Evolutionary conservation across 2,329 filamentous ascomycete genomes (phyloP).

Genomic region (Beauveria australis): DNA sequence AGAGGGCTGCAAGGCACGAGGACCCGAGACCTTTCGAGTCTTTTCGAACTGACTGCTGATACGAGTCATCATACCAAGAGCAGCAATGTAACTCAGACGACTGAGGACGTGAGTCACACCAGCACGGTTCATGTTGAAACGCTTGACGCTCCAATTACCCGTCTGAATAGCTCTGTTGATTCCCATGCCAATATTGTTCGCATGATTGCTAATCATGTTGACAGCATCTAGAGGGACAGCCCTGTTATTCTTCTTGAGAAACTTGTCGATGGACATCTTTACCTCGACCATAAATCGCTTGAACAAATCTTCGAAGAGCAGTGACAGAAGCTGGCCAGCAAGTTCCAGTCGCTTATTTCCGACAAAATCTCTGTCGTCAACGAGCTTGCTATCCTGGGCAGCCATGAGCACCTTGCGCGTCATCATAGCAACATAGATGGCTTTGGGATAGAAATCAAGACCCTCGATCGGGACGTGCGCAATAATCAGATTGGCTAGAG

Average conservation of each 20-base stretch:
- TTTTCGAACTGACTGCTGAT: constrained; percentile 99
- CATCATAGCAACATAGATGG: constrained; percentile 95
- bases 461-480: constrained; percentile 89
- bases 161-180: constrained; percentile 96
- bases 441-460: constrained; percentile 94
- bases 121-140: constrained; percentile 97
- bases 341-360: constrained; percentile 95
- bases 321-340: constrained; percentile 85
- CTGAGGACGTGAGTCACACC: constrained; percentile 96
- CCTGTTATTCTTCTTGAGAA: constrained; percentile 85
- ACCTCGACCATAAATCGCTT: constrained; percentile 87
- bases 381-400: constrained; percentile 76
- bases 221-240: constrained; percentile 83
- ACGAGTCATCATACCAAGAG: constrained; percentile 98
- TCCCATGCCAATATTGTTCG: constrained; percentile 80
- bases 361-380: constrained; percentile 95
- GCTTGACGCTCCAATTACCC: constrained; percentile 95
- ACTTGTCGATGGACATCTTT: constrained; percentile 91
- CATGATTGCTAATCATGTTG: constrained; percentile 74
- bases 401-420: constrained; percentile 93
- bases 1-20: constrained; percentile 89
- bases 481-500: constrained; percentile 84
- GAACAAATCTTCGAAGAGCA: constrained; percentile 96
- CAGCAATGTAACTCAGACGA: constrained; percentile 90
- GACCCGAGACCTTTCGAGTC: constrained; percentile 91